Evolutionary conservation across 1,284 basidiomycete genomes (phyloP).

Genomic region (Pterulicium gracile): DNA sequence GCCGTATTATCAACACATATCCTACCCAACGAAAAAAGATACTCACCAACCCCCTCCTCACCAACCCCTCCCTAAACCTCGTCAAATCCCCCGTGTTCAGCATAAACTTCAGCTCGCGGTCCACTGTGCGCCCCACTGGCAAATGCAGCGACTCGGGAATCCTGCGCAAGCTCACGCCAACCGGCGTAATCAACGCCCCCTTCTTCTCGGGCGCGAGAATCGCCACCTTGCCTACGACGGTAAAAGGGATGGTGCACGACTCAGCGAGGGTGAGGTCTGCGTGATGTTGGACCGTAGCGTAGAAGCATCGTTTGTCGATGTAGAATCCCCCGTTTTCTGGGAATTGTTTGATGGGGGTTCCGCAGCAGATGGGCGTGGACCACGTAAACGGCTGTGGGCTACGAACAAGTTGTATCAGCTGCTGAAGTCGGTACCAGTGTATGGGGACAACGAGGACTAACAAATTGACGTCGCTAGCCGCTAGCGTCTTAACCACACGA

Average conservation of each 20-base stretch:
- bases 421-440: background rate
- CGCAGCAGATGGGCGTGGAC: background rate
- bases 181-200: too few species aligned
- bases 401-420: background rate
- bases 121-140: too few species aligned
- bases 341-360: background rate
- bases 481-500: background rate
- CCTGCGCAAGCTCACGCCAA: too few species aligned
- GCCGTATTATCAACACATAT: too few species aligned
- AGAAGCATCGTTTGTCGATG: background rate
- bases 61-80: background rate
- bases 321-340: background rate
- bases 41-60: background rate
- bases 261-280: background rate
- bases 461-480: slow-evolving; percentile 1
- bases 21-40: too few species aligned
- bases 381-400: background rate
- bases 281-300: background rate
- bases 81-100: background rate
- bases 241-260: background rate
- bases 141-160: too few species aligned
- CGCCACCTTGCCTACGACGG: background rate
- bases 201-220: too few species aligned
- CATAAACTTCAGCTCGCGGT: too few species aligned
- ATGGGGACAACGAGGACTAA: background rate